Conservation (phyloP, 202 grass and related monocot genomes). For the Zoysia matrella region DNA sequence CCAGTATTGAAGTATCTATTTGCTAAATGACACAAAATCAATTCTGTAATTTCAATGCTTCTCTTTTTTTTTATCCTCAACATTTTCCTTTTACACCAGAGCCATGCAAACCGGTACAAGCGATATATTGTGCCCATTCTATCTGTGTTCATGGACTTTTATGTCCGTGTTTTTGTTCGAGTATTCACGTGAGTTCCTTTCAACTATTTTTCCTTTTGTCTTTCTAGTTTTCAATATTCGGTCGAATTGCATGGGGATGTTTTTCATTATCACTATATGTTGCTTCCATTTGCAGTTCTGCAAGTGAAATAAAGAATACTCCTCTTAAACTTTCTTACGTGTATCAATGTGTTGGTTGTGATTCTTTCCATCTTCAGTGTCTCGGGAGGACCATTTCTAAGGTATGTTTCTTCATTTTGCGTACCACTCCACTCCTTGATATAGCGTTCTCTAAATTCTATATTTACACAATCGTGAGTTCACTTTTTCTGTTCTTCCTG, state of each 20-base stretch:
- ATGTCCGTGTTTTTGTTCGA: no score
- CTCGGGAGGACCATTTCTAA: background rate
- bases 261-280: constrained; percentile 35
- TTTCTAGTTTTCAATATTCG: constrained; percentile 34
- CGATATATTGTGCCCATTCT: no score
- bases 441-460: background rate
- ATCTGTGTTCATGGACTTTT: no score
- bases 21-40: constrained; percentile 28
- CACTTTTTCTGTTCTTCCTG: constrained; percentile 29
- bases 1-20: background rate
- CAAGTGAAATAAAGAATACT: no score
- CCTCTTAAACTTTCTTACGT: no score
- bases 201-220: background rate
- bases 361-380: no score
- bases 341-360: no score
- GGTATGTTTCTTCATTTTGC: constrained; percentile 45
- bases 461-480: constrained; percentile 11
- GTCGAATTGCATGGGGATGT: constrained; percentile 29
- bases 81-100: constrained; percentile 55
- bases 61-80: constrained; percentile 32
- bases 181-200: constrained; percentile 17
- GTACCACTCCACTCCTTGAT: background rate
- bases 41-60: constrained; percentile 30
- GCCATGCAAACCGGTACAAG: constrained; percentile 61
- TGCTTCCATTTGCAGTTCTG: background rate